Percentiles rank a stretch among this genome's conserved stretches.
These are phyloP conservation scores for Penicillium pulvis DNA, from an alignment of 495 filamentous ascomycete genomes.

Conservation along the genomic window DNA sequence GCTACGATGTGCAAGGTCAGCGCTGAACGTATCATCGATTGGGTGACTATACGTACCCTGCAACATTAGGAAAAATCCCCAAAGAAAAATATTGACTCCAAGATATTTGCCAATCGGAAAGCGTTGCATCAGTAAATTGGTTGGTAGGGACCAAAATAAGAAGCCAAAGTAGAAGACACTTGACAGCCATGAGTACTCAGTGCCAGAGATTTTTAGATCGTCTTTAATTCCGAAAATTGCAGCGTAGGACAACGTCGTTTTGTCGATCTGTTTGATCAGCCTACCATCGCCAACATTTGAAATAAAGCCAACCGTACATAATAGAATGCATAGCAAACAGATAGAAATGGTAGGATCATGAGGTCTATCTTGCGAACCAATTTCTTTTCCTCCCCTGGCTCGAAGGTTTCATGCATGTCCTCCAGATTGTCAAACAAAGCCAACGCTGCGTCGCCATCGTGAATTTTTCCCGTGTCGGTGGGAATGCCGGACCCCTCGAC, in stretches of 20 bases:
- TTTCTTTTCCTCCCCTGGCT: slow-evolving; percentile 41
- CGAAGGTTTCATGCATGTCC: slow-evolving; percentile 36
- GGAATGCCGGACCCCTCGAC: slow-evolving; percentile 12
- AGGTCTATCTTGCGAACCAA: slow-evolving; percentile 52
- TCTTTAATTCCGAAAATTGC: slow-evolving; percentile 58
- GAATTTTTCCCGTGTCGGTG: slow-evolving; percentile 25
- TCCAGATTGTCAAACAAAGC: slow-evolving; percentile 31
- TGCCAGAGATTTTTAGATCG: slow-evolving; percentile 45
- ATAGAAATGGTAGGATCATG: slow-evolving; percentile 40
- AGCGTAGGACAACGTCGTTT: slow-evolving; percentile 56
- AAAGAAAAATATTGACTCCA: slow-evolving; percentile 60
- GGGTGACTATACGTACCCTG: slow-evolving; percentile 14
- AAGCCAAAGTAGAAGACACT: slow-evolving; percentile 61
- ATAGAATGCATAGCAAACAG: slow-evolving; percentile 55
- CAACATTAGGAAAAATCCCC: slow-evolving; percentile 46
- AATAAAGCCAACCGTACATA: background rate
- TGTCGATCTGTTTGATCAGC: slow-evolving; percentile 36
- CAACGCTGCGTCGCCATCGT: slow-evolving; percentile 37
- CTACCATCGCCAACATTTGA: background rate
- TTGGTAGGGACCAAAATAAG: slow-evolving; percentile 44
- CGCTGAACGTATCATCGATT: background rate
- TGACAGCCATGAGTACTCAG: slow-evolving; percentile 54
- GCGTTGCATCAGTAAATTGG: slow-evolving; percentile 53
- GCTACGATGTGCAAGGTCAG: slow-evolving; percentile 40
- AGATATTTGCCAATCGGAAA: slow-evolving; percentile 57